Conservation (phyloP, 176 grass and related monocot species). For the Puya raimondii region DNA sequence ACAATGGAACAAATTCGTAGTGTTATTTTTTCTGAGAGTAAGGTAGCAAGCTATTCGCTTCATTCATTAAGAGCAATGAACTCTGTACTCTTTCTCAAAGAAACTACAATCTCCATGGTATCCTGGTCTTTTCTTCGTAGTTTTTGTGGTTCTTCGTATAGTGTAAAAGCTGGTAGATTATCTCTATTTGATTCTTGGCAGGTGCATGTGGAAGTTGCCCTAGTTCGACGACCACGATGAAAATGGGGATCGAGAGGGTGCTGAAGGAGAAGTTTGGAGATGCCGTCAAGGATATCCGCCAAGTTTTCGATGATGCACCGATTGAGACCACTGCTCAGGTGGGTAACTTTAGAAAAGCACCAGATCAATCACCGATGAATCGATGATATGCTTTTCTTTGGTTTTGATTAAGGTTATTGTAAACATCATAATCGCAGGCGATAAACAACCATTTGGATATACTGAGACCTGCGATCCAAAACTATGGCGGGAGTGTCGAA, state of each 20-base stretch:
- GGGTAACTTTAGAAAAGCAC: neutral
- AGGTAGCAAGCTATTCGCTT: no score
- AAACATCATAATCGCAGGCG: constrained; percentile 37
- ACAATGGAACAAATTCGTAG: no score
- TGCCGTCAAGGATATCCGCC: constrained; percentile 57
- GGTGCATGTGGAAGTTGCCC: constrained; percentile 89
- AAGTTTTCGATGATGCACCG: constrained; percentile 43
- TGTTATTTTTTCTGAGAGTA: no score
- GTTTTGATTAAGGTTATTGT: neutral
- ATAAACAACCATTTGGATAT: constrained; percentile 96
- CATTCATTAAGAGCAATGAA: no score
- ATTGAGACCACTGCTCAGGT: constrained; percentile 48
- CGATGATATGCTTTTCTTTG: neutral
- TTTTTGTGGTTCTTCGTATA: no score
- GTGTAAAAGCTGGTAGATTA: no score
- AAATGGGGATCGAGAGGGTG: constrained; percentile 90
- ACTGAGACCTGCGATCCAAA: constrained; percentile 76
- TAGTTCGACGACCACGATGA: constrained; percentile 90
- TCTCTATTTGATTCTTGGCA: constrained; percentile 8
- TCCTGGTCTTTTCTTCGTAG: no score
- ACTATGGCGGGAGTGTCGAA: constrained; percentile 76
- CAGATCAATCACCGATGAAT: neutral
- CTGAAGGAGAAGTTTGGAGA: constrained; percentile 94
- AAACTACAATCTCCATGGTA: no score
- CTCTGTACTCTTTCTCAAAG: no score